These are phyloP conservation scores for Yamadazyma taylorii DNA, from an alignment of 1,139 yeast genomes.

Conservation along the genomic window DNA sequence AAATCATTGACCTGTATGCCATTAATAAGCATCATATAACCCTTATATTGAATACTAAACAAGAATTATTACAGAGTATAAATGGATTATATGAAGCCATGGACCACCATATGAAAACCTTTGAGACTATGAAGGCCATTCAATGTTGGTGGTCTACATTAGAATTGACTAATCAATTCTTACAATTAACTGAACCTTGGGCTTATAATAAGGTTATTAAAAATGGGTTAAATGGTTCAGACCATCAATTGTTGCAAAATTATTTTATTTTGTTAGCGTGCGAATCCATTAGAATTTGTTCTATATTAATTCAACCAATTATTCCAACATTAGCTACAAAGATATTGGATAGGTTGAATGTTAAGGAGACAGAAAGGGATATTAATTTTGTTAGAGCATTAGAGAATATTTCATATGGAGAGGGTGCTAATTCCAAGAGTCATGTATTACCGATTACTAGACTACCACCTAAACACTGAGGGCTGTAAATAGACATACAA, in stretches of 20 bases:
- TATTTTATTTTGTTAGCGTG: slow-evolving; percentile 62
- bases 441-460: slow-evolving; percentile 14
- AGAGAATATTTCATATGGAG: slow-evolving; percentile 40
- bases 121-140: slow-evolving; percentile 61
- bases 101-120: slow-evolving; percentile 41
- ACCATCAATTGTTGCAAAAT: slow-evolving; percentile 38
- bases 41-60: slow-evolving; percentile 18
- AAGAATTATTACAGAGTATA: slow-evolving; percentile 22
- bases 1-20: slow-evolving; percentile 16
- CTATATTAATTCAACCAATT: slow-evolving; percentile 69
- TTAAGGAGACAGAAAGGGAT: slow-evolving; percentile 19
- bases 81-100: slow-evolving; percentile 28
- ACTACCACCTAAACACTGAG: slow-evolving; percentile 1
- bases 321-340: slow-evolving; percentile 62
- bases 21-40: slow-evolving; percentile 17
- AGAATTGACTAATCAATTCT: slow-evolving; percentile 61
- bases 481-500: too few relatives aligned
- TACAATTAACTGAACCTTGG: slow-evolving; percentile 69
- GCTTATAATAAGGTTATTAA: slow-evolving; percentile 25
- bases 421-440: slow-evolving; percentile 28
- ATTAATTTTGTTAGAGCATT: slow-evolving; percentile 54
- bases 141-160: slow-evolving; percentile 62
- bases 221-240: slow-evolving; percentile 26
- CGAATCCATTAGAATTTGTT: slow-evolving; percentile 67
- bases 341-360: slow-evolving; percentile 60